A percentile compares a stretch with the other conserved stretches of the same genome.
Conservation (phyloP, 2,329 filamentous ascomycete species). For the Pestalotiopsis fici region DNA sequence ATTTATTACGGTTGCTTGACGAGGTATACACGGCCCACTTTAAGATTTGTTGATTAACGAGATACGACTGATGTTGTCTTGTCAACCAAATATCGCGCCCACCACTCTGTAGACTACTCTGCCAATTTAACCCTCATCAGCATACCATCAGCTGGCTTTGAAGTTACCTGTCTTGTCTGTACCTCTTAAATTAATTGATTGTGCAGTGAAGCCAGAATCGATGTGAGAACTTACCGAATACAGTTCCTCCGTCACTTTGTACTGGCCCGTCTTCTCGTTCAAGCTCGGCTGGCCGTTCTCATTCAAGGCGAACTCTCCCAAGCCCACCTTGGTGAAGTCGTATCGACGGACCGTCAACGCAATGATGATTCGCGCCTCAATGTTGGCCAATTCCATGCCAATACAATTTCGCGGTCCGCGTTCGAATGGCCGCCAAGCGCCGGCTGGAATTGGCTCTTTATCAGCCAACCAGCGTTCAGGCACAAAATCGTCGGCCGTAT, state of each 20-base stretch:
- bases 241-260: background rate
- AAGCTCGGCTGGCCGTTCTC: background rate
- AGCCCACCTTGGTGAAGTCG: background rate
- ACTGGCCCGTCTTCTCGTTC: background rate
- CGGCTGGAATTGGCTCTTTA: background rate
- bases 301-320: background rate
- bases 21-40: no score
- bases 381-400: no score
- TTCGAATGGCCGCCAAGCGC: background rate
- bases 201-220: background rate
- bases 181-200: background rate
- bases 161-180: background rate
- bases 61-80: no score
- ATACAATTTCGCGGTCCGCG: no score
- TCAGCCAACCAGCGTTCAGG: slow-evolving; percentile 20
- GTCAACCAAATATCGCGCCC: no score
- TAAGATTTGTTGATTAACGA: no score
- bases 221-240: background rate
- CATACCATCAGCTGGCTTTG: slow-evolving; percentile 1
- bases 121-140: background rate
- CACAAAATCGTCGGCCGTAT: slow-evolving; percentile 14
- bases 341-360: no score
- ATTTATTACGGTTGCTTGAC: no score
- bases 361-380: no score
- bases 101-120: background rate